Evolutionary conservation across 75 land plant genomes (phyloP).

Genomic region (Pinus taeda): DNA sequence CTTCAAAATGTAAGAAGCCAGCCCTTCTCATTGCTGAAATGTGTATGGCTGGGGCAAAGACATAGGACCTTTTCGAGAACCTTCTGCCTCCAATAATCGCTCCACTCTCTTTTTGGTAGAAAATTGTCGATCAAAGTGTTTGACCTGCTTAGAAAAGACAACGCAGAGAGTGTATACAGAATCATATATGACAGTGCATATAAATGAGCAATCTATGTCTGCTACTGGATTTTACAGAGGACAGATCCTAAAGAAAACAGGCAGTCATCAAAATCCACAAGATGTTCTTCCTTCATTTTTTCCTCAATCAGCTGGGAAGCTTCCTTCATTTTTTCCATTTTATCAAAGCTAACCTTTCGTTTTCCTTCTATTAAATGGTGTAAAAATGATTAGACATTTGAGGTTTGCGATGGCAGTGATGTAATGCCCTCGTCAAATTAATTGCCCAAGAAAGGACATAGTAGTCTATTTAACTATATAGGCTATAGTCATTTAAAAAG

Average conservation of each 20-base stretch:
- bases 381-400: too few species aligned
- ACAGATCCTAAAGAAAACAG: not conserved
- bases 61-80: conserved; percentile 67
- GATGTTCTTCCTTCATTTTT: not conserved
- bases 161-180: not conserved
- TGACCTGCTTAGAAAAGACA: conserved; percentile 51
- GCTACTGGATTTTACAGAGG: not conserved
- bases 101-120: conserved; percentile 65
- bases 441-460: too few species aligned
- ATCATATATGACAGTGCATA: not conserved
- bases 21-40: conserved; percentile 24
- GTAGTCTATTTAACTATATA: too few species aligned
- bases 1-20: not conserved
- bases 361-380: too few species aligned
- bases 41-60: conserved; percentile 60
- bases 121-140: conserved; percentile 85
- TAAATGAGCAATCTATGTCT: not conserved
- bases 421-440: too few species aligned
- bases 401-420: too few species aligned
- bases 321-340: too few species aligned
- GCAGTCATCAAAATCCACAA: not conserved
- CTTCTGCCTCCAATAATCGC: conserved; percentile 63
- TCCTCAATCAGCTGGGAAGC: too few species aligned
- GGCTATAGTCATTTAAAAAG: too few species aligned
- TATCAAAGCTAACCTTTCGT: too few species aligned